Base-by-base conservation (phyloP, 129 eudicot species). In the Calendula officinalis region DNA sequence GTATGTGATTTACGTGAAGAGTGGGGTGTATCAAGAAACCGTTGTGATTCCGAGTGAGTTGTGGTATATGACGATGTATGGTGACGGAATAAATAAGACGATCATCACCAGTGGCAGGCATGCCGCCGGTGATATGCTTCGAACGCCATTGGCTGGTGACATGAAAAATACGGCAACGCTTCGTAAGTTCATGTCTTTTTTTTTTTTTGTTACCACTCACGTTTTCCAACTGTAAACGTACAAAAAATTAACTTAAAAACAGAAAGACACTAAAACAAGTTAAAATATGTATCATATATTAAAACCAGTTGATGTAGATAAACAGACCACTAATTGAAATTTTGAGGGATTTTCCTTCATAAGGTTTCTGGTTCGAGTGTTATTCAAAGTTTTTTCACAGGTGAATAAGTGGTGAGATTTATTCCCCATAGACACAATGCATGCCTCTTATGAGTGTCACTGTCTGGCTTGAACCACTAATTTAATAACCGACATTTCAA, bases 21-120 rank as follows among this genome's bases (percentile, higher is more conserved):
- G 86, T 0, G 96, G 96, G 56, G 30, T 80, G 2, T 84, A 88
- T 43, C 58, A 75, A 15, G 96, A 88, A 60, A 34, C 79, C 3
- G 65, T 88, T 0, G 44, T 56, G 5, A 69, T 88, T n/a, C 55
- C 52, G 0, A 54, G 62, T 47, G 34, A 55, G 13, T 69, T 65
- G 10, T n/a, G 16, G 3, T 57, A 74, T 55, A 66, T 88, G 22
- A 75, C 35, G 38, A 82, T 88, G 68, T 84, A 70, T 55, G 96
- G 96, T 55, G 96, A 84, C 22, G 96, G 96, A 60, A 80, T 86
- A 10, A 32, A 72, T 32, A 73, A 52, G 43, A 69, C 86, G 8
- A 75, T 81, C 48, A 77, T 88, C 58, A 82, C 92, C 0, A 81
- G 92, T 35, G 8, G 4, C 47, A n/a, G 54, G 46, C 67, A 57